These are phyloP conservation scores for Penicillium paneum DNA, from an alignment of 2,329 filamentous ascomycete genomes.

Conservation along the genomic window DNA sequence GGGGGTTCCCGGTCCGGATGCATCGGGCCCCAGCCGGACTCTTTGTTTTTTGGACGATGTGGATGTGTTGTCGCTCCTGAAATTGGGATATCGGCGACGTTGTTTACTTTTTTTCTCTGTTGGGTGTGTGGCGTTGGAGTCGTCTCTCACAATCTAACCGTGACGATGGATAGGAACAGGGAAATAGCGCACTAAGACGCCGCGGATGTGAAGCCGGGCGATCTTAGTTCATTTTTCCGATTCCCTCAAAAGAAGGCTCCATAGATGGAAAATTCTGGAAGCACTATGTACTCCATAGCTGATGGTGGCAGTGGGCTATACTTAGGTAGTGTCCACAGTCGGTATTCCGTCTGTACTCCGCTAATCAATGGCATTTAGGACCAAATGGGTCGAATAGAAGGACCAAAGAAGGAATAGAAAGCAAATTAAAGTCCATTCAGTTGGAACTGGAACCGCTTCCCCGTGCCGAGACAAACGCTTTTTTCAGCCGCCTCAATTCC, in stretches of 20 bases:
- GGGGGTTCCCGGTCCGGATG: conserved; percentile 1
- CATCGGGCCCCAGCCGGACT: not conserved
- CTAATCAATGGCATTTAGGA: not conserved
- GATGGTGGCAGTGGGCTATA: not conserved
- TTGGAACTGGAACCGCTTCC: conserved; percentile 5
- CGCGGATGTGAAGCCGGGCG: conserved; percentile 26
- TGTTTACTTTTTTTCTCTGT: conserved; percentile 6
- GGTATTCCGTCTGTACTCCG: conserved; percentile 7
- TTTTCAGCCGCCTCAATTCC: conserved; percentile 7
- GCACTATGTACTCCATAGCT: conserved; percentile 2
- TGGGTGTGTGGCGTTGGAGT: not conserved
- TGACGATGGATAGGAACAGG: not conserved
- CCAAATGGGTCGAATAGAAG: not conserved
- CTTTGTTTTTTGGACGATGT: conserved; percentile 6
- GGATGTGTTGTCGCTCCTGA: conserved; percentile 4
- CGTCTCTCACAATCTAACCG: not conserved
- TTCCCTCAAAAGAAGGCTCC: not conserved
- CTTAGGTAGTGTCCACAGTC: conserved; percentile 1
- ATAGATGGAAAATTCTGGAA: conserved; percentile 23
- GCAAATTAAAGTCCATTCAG: not conserved
- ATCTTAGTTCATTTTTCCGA: conserved; percentile 14
- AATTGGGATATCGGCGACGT: not conserved
- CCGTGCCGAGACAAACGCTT: conserved; percentile 8
- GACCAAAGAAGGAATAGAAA: not conserved
- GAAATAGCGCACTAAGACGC: conserved; percentile 14